Evolutionary conservation across 768 basidiomycete genomes (phyloP).

Genomic region (Tylopilus balloui): DNA sequence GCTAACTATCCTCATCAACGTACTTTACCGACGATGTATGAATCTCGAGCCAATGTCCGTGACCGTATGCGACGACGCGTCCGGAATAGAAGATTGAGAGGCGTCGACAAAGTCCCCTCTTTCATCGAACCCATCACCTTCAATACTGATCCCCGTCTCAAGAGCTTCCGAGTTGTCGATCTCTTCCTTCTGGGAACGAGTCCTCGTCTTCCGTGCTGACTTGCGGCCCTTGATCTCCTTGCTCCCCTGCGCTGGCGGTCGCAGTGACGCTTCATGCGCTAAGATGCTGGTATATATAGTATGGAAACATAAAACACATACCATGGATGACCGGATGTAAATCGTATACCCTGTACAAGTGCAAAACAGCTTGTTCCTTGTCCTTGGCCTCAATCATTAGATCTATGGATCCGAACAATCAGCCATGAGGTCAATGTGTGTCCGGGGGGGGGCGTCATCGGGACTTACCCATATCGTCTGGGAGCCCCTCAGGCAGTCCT

Average conservation of each 20-base stretch:
- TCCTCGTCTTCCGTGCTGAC: conserved; percentile 17
- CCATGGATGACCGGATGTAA: conserved; percentile 61
- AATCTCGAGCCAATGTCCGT: too few species aligned
- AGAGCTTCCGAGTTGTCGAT: conserved; percentile 27
- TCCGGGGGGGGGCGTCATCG: not conserved
- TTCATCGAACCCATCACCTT: not conserved
- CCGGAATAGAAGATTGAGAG: not conserved
- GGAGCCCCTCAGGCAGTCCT: conserved; percentile 56
- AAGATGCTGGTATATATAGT: not conserved
- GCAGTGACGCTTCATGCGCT: conserved; percentile 30
- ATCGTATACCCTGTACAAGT: conserved; percentile 74
- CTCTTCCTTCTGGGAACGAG: conserved; percentile 24
- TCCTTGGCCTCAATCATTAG: conserved; percentile 94
- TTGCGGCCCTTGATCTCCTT: conserved; percentile 45
- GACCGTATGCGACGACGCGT: not conserved
- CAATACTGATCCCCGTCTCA: conserved; percentile 2
- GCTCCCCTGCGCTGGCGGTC: conserved; percentile 41
- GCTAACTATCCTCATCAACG: not conserved
- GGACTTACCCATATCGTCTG: conserved; percentile 59
- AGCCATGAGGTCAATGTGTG: not conserved
- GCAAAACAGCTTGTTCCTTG: conserved; percentile 90
- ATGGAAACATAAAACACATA: conserved; percentile 21
- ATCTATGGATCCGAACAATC: conserved; percentile 39
- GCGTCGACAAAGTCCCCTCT: not conserved
- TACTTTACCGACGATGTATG: too few species aligned